phyloP scores from a whole-genome alignment of 805 yeast species.

The Yueomyces sp. region DNA sequence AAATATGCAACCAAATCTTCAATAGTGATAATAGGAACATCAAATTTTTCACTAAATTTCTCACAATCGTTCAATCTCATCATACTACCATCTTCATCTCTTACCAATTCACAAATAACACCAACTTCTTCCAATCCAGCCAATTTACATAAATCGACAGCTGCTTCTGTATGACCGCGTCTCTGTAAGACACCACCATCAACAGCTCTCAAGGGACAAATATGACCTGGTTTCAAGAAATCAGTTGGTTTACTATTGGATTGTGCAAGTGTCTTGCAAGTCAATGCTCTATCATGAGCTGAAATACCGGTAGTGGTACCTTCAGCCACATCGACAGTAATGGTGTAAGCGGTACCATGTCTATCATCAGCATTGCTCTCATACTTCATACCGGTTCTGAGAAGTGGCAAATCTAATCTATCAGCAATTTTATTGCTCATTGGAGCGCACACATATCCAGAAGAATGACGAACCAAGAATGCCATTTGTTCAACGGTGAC shows the following conservation, averaged over 20 bases:
- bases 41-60: slow-evolving; percentile 47
- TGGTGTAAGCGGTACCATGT: slow-evolving; percentile 94
- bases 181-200: slow-evolving; percentile 72
- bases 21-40: slow-evolving; percentile 64
- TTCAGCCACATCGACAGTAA: slow-evolving; percentile 72
- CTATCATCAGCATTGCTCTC: slow-evolving; percentile 44
- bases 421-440: slow-evolving; percentile 69
- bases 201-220: slow-evolving; percentile 83
- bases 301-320: slow-evolving; percentile 97
- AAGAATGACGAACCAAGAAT: slow-evolving; percentile 71
- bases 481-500: slow-evolving; percentile 84
- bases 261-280: slow-evolving; percentile 60
- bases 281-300: slow-evolving; percentile 84
- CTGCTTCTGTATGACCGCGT: slow-evolving; percentile 96
- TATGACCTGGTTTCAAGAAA: slow-evolving; percentile 86
- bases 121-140: slow-evolving; percentile 77
- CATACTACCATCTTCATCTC: slow-evolving; percentile 90
- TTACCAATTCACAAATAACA: slow-evolving; percentile 86
- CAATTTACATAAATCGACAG: slow-evolving; percentile 71
- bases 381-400: slow-evolving; percentile 30
- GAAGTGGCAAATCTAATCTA: slow-evolving; percentile 60
- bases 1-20: slow-evolving; percentile 39
- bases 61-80: slow-evolving; percentile 83
- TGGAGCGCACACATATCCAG: slow-evolving; percentile 93
- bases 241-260: slow-evolving; percentile 37